Evolutionary conservation across 1,139 yeast genomes (phyloP).

Genomic region (Candida labiduridarum): DNA sequence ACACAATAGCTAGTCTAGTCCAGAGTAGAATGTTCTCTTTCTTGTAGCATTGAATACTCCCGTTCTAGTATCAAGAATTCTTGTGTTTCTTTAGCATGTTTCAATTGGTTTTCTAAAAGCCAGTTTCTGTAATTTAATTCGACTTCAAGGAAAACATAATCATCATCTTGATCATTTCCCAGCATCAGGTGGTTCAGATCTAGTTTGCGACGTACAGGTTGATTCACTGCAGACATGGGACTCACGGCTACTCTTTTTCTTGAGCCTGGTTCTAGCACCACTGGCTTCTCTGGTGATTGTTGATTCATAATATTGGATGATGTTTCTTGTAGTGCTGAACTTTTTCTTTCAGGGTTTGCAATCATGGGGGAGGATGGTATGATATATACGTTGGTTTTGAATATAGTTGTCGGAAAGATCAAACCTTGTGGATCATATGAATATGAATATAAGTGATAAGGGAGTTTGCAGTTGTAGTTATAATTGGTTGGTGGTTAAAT

Average conservation of each 20-base stretch:
- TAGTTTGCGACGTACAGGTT: constrained; percentile 7
- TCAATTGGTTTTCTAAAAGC: constrained; percentile 17
- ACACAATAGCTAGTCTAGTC: constrained; percentile 7
- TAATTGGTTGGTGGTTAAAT: too few species aligned
- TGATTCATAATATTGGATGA: constrained; percentile 8
- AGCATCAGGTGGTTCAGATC: not conserved
- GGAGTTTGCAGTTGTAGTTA: too few species aligned
- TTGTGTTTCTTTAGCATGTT: constrained; percentile 15
- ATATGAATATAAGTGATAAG: too few species aligned
- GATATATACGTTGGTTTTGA: not conserved
- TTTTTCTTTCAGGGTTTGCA: not conserved
- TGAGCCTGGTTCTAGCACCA: not conserved
- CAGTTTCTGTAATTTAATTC: constrained; percentile 21
- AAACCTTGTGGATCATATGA: too few species aligned
- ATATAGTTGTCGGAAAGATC: too few species aligned
- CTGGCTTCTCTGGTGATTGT: constrained; percentile 2
- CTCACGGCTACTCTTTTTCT: constrained; percentile 8
- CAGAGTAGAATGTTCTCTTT: constrained; percentile 16
- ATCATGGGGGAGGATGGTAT: not conserved
- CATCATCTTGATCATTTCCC: not conserved
- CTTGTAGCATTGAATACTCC: constrained; percentile 18
- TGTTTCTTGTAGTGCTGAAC: constrained; percentile 13
- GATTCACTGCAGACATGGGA: constrained; percentile 6
- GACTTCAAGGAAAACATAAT: constrained; percentile 6
- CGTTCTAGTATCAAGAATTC: constrained; percentile 22